phyloP scores from a whole-genome alignment of 2,329 filamentous ascomycete genomes.

The Onygena corvina region DNA sequence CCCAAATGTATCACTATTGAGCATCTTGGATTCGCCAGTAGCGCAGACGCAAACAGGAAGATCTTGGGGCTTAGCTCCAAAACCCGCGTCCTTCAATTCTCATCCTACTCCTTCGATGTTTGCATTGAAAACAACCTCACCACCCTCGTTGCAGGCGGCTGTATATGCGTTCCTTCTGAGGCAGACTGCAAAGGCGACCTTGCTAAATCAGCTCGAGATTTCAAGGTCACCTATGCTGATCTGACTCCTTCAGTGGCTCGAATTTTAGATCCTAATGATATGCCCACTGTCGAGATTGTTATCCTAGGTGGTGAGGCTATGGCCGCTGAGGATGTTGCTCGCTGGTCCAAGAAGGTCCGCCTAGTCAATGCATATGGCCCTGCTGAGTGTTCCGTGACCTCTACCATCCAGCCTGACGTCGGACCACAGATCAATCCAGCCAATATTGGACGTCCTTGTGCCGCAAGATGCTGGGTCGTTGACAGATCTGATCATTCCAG shows the following conservation, averaged over 20 bases:
- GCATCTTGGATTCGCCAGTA: conserved; percentile 35
- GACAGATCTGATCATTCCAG: conserved; percentile 17
- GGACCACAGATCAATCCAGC: conserved; percentile 1
- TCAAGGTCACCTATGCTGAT: conserved; percentile 36
- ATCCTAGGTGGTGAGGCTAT: conserved; percentile 22
- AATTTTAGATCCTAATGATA: conserved; percentile 27
- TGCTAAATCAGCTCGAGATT: not conserved
- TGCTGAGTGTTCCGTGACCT: conserved; percentile 10
- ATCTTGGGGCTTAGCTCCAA: conserved; percentile 35
- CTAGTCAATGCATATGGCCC: conserved; percentile 30
- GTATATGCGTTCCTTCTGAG: conserved; percentile 34
- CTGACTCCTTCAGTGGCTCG: conserved; percentile 45
- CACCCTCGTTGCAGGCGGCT: conserved; percentile 25
- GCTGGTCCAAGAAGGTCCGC: conserved; percentile 21
- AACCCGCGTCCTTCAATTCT: conserved; percentile 58
- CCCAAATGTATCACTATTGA: conserved; percentile 16
- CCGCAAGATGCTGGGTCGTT: conserved; percentile 6
- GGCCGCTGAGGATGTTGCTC: conserved; percentile 17
- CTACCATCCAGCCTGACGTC: not conserved
- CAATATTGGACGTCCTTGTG: conserved; percentile 9
- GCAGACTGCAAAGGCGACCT: conserved; percentile 33
- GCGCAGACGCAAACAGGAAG: conserved; percentile 35
- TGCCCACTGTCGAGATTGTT: conserved; percentile 30
- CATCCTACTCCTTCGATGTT: conserved; percentile 76
- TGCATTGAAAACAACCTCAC: conserved; percentile 75